Conservation (phyloP, 192 early-diverging fungal genomes). For the Podila verticillata region DNA sequence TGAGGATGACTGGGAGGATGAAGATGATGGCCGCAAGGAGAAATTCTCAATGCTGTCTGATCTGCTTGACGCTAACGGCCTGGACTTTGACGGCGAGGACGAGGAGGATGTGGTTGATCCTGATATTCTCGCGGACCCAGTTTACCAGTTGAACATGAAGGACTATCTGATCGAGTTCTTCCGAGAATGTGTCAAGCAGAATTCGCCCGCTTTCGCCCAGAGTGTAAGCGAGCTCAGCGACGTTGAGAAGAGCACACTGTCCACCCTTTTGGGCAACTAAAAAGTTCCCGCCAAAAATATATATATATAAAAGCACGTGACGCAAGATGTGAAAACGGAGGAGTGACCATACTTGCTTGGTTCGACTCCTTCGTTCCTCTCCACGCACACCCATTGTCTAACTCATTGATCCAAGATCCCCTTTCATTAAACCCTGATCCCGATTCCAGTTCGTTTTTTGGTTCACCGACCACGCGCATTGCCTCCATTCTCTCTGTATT, state of each 20-base stretch:
- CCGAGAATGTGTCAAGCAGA: constrained; percentile 62
- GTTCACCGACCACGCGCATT: no score
- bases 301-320: no score
- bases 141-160: constrained; percentile 74
- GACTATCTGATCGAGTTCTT: constrained; percentile 68
- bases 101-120: constrained; percentile 73
- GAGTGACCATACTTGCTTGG: background rate
- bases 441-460: background rate
- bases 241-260: constrained; percentile 36
- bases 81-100: constrained; percentile 54
- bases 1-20: constrained; percentile 62
- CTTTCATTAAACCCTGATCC: background rate
- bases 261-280: constrained; percentile 31
- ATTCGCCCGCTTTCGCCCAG: constrained; percentile 43
- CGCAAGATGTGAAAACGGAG: no score
- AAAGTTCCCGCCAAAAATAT: constrained; percentile 3
- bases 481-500: no score
- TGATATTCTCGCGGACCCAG: constrained; percentile 72
- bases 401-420: constrained; percentile 3
- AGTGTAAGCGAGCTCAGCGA: constrained; percentile 33
- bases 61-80: constrained; percentile 19
- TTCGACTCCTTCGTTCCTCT: background rate
- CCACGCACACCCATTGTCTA: constrained; percentile 18
- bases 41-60: constrained; percentile 37
- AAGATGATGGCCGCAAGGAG: constrained; percentile 61